These are phyloP conservation scores for Terana coerulea DNA, from an alignment of 768 basidiomycete species.

Conservation along the genomic window DNA sequence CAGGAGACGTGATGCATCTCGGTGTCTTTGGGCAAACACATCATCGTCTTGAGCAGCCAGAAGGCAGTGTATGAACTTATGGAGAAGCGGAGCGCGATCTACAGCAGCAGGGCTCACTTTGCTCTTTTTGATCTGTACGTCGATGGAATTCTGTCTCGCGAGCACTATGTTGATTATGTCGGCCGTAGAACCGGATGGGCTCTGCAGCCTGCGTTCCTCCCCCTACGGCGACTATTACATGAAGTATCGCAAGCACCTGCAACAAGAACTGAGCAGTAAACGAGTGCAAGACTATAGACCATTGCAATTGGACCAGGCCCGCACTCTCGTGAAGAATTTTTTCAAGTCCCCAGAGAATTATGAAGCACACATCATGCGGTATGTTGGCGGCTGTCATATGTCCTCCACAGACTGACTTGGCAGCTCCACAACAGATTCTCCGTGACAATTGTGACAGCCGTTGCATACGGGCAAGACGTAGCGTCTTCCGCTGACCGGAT, in stretches of 20 bases:
- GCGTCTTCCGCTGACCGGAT: not conserved
- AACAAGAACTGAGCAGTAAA: not conserved
- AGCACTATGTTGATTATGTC: not conserved
- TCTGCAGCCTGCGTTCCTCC: conserved; percentile 12
- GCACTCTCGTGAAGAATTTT: conserved; percentile 22
- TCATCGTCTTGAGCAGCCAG: conserved; percentile 31
- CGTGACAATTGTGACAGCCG: not conserved
- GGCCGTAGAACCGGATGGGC: conserved; percentile 15
- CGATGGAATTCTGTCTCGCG: not conserved
- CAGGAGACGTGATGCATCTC: conserved; percentile 25
- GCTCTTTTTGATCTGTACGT: conserved; percentile 17
- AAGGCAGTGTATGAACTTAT: conserved; percentile 31
- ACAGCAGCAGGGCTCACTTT: conserved; percentile 35
- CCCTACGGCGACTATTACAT: conserved; percentile 17
- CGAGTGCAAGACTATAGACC: conserved; percentile 17
- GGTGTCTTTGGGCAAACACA: conserved; percentile 27
- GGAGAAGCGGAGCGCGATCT: conserved; percentile 33
- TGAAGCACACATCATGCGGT: not conserved
- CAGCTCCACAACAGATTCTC: not conserved
- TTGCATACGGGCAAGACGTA: not conserved
- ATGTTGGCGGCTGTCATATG: too few relatives aligned
- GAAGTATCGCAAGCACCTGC: conserved; percentile 9
- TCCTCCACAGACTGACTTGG: too few relatives aligned
- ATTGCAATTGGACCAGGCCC: conserved; percentile 23
- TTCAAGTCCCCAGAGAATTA: conserved; percentile 24